These are phyloP conservation scores for Lecanicillium sp. DNA, from an alignment of 2,329 filamentous ascomycete species.

Conservation along the genomic window DNA sequence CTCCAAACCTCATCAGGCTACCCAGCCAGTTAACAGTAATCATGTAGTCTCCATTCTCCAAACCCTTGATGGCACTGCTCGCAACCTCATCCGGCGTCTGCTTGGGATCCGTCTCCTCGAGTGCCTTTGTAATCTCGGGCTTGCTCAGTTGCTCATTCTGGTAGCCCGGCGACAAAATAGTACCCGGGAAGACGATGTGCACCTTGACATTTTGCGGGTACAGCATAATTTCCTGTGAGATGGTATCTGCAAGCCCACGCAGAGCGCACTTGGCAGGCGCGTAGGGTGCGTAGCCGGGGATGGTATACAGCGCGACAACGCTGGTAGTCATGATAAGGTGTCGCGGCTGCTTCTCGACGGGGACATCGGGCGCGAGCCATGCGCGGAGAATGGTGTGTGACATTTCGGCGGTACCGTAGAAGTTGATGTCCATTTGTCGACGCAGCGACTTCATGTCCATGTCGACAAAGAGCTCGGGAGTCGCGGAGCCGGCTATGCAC, in stretches of 20 bases:
- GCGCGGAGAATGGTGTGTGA: slow-evolving; percentile 68
- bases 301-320: slow-evolving; percentile 62
- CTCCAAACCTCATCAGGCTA: slow-evolving; percentile 57
- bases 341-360: slow-evolving; percentile 42
- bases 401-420: slow-evolving; percentile 79
- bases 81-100: slow-evolving; percentile 77
- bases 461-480: slow-evolving; percentile 71
- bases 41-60: slow-evolving; percentile 75
- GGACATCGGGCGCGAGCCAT: slow-evolving; percentile 55
- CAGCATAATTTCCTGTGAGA: slow-evolving; percentile 75
- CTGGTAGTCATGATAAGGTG: slow-evolving; percentile 88
- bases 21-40: slow-evolving; percentile 70
- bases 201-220: slow-evolving; percentile 80
- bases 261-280: slow-evolving; percentile 79
- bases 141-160: slow-evolving; percentile 71
- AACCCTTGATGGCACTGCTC: slow-evolving; percentile 53
- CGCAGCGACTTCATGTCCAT: slow-evolving; percentile 57
- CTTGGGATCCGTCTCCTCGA: slow-evolving; percentile 76
- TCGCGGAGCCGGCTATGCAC: slow-evolving; percentile 73
- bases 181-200: slow-evolving; percentile 76
- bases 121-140: slow-evolving; percentile 65
- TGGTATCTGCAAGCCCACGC: slow-evolving; percentile 70
- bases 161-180: slow-evolving; percentile 69
- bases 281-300: slow-evolving; percentile 80
- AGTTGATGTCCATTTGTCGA: slow-evolving; percentile 86